Evolutionary conservation across 192 early-diverging fungal genomes (phyloP).

Genomic region (Backusella tuberculispora): DNA sequence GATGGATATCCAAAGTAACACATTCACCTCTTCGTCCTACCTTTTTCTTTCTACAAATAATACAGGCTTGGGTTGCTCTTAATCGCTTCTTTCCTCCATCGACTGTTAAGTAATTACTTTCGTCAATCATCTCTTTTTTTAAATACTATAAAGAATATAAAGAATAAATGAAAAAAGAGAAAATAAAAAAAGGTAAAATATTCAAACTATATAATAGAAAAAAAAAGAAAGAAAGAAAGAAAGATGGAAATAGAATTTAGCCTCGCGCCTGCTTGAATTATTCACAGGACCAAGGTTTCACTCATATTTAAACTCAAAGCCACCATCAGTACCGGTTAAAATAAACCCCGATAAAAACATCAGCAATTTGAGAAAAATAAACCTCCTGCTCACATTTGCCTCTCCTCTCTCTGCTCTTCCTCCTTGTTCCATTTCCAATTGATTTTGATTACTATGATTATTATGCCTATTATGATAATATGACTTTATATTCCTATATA

Average conservation of each 20-base stretch:
- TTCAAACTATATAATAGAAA: neutral
- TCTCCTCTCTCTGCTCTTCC: too few relatives aligned
- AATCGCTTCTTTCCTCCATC: conserved; percentile 25
- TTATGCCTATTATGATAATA: too few relatives aligned
- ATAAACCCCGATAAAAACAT: neutral
- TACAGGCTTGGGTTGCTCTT: conserved; percentile 40
- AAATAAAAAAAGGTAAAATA: neutral
- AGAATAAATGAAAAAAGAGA: conserved; percentile 2
- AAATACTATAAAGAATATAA: neutral
- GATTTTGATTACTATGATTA: too few relatives aligned
- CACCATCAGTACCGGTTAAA: neutral
- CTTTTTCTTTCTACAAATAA: conserved; percentile 40
- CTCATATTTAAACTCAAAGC: conserved; percentile 15
- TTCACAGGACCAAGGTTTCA: conserved; percentile 16
- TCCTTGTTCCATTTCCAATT: too few relatives aligned
- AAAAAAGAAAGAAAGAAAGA: conserved; percentile 5
- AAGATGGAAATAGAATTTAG: conserved; percentile 10
- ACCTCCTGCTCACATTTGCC: too few relatives aligned
- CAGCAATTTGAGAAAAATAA: neutral
- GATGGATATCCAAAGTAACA: neutral
- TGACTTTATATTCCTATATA: too few relatives aligned
- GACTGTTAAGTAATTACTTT: neutral
- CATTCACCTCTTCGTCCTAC: conserved; percentile 1
- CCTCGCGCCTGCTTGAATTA: conserved; percentile 4
- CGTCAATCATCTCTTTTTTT: neutral